Conservation (phyloP, 2,329 filamentous ascomycete species). For the Colletotrichum sublineola region DNA sequence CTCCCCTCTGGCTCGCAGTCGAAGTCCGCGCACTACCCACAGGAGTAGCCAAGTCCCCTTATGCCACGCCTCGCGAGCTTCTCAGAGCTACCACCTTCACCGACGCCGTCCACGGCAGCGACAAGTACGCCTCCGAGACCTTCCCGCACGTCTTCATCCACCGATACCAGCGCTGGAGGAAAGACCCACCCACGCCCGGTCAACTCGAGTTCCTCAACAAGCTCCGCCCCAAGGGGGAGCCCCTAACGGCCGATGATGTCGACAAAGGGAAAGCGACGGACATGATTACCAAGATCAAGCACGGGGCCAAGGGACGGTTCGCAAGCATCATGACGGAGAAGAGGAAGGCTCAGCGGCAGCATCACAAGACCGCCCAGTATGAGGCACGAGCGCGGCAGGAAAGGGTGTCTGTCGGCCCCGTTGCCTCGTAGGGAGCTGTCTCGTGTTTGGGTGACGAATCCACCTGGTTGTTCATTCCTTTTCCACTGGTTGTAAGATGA, state of each 20-base stretch:
- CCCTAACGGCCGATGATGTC: conserved; percentile 68
- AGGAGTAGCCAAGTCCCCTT: conserved; percentile 68
- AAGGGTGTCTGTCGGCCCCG: conserved; percentile 68
- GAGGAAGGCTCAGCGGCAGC: conserved; percentile 60
- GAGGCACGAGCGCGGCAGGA: conserved; percentile 60
- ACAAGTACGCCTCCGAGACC: conserved; percentile 79
- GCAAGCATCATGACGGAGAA: conserved; percentile 65
- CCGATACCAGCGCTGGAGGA: conserved; percentile 78
- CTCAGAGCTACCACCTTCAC: conserved; percentile 75
- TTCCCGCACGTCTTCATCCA: conserved; percentile 78
- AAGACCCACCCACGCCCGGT: conserved; percentile 70
- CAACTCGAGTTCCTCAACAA: conserved; percentile 81
- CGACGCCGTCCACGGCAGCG: conserved; percentile 85
- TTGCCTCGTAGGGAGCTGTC: conserved; percentile 46
- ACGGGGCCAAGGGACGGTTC: conserved; percentile 80
- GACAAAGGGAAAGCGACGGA: conserved; percentile 87
- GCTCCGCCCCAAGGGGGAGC: conserved; percentile 65
- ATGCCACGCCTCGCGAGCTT: conserved; percentile 76
- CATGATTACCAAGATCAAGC: conserved; percentile 93
- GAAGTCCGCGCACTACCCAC: conserved; percentile 63
- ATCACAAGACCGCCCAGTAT: conserved; percentile 54
- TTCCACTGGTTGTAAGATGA: background rate
- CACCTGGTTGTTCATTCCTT: too few relatives aligned
- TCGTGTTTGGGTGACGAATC: background rate
- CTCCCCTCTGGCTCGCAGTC: conserved; percentile 57